Evolutionary conservation across 306 rosid genomes (phyloP), one percentile per base, ranked within the genome.

Genomic region (Begonia peltatifolia): DNA sequence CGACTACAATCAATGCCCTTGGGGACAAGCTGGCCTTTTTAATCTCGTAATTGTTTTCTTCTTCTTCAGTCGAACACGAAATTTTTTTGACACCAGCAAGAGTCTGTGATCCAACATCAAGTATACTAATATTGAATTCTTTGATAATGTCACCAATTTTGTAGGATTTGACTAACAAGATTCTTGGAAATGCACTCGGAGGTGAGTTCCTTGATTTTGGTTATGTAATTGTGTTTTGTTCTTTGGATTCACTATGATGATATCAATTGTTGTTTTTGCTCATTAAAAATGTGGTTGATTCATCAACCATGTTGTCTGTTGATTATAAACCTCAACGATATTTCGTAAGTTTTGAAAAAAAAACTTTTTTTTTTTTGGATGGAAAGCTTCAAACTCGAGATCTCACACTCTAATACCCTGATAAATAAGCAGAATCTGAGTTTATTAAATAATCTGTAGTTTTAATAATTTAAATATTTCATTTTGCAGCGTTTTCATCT

Each of bases 1-100:
- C 58, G 79, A 84, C 25, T 75, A 80, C 35, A 20, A 41, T 20
- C 81, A 80, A 11, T 75, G 94, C 35, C 86, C 94, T 0, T 84
- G 84, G 89, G 75, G 62, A 14, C 41, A 66, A 3, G 43, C 86
- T 9, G 81, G 86, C 57, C 47, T 78, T 43, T 59, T 69, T 2
- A 75, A 71, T 42, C 15, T 84, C 81, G 85, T 80, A 53, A 14
- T 9, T 14, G 9, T 15, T 2, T 7, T 48, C 11, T 11, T 54
- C 11, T n/a, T 53, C 4, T 38, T 56, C 6, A 7, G 8, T 14
- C 5, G 14, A 9, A 14, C 3, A 23, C 4, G 35, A 13, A 14
- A 0, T 14, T 3, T 18, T 18, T 50, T 44, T 5, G 10, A 13
- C 9, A 44, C 11, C 2, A 0, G n/a, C 5, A n/a, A 44, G 0